Conservation (phyloP, 139 green algal genomes). For the Chara braunii region DNA sequence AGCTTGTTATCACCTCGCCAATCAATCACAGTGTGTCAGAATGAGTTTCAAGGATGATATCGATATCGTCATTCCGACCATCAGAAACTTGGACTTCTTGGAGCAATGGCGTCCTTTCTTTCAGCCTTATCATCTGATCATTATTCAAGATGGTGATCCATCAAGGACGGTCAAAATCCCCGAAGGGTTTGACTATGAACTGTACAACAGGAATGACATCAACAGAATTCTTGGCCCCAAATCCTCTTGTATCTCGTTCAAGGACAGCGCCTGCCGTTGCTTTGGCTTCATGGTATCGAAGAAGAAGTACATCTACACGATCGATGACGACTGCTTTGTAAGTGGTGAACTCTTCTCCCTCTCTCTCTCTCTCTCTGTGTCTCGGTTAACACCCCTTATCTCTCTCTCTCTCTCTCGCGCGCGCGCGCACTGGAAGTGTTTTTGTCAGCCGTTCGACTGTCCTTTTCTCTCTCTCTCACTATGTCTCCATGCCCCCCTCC, state of each 20-base stretch:
- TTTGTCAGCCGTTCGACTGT: too few relatives aligned
- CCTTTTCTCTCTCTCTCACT: too few relatives aligned
- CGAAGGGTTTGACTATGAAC: slow-evolving; percentile 82
- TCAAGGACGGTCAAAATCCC: slow-evolving; percentile 67
- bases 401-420: too few relatives aligned
- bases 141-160: slow-evolving; percentile 86
- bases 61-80: slow-evolving; percentile 83
- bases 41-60: slow-evolving; percentile 52
- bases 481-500: too few relatives aligned
- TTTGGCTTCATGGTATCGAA: slow-evolving; percentile 91
- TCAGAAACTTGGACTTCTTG: slow-evolving; percentile 57
- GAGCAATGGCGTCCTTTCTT: slow-evolving; percentile 70
- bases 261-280: slow-evolving; percentile 86
- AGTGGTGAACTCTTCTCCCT: too few relatives aligned
- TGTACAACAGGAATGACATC: slow-evolving; percentile 92
- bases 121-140: slow-evolving; percentile 81
- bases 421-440: too few relatives aligned
- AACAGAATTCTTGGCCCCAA: slow-evolving; percentile 88
- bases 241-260: slow-evolving; percentile 91
- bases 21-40: too few relatives aligned
- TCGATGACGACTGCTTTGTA: slow-evolving; percentile 93
- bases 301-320: slow-evolving; percentile 94
- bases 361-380: not conserved
- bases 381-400: too few relatives aligned
- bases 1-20: too few relatives aligned